These are phyloP conservation scores for Aphanomyces astaci DNA, from an alignment of 352 stramenopile species.

Conservation along the genomic window DNA sequence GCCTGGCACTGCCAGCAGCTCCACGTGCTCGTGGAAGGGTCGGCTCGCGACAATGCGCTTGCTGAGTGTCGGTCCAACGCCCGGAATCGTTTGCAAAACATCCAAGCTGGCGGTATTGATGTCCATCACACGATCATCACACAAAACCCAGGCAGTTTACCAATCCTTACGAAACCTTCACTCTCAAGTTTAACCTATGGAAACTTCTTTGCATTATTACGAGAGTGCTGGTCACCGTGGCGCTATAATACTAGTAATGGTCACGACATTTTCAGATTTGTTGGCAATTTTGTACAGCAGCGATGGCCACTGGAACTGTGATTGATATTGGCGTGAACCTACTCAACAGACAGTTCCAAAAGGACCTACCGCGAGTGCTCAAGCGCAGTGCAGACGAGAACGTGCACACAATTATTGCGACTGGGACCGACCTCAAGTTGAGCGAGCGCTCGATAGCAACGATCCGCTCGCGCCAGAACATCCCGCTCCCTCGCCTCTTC, in stretches of 20 bases:
- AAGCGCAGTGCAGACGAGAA: conserved; percentile 57
- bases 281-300: neutral
- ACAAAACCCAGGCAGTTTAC: too few species aligned
- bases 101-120: conserved; percentile 37
- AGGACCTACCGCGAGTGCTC: conserved; percentile 86
- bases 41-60: conserved; percentile 36
- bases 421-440: conserved; percentile 51
- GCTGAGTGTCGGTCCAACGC: conserved; percentile 36
- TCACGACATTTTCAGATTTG: neutral
- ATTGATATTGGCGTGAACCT: conserved; percentile 70
- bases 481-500: conserved; percentile 41
- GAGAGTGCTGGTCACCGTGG: neutral
- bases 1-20: conserved; percentile 37
- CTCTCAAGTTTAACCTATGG: neutral
- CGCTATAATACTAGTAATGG: neutral
- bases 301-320: neutral
- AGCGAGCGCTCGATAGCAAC: conserved; percentile 39
- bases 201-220: neutral
- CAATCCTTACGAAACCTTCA: too few species aligned
- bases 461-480: conserved; percentile 24
- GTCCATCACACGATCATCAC: too few species aligned
- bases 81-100: conserved; percentile 36
- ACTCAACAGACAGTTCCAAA: conserved; percentile 41
- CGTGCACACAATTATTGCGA: conserved; percentile 79
- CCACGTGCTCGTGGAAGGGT: conserved; percentile 34